phyloP scores from a whole-genome alignment of 768 basidiomycete genomes.

The Ephemerocybe angulata region DNA sequence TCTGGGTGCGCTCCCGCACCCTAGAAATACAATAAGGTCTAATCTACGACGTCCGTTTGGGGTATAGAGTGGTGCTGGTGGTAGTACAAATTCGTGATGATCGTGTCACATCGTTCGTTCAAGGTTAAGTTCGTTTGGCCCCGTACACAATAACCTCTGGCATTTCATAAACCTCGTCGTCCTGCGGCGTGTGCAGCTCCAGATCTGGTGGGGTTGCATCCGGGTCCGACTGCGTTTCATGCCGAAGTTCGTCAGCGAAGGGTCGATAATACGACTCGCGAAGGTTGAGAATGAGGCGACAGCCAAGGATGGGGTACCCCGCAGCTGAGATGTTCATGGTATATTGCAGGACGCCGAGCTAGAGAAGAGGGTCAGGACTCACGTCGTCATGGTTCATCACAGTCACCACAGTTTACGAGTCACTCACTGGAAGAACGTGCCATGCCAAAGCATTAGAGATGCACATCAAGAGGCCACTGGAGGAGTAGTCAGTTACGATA shows the following conservation, averaged over 20 bases:
- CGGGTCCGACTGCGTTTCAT: neutral
- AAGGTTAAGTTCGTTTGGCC: too few species aligned
- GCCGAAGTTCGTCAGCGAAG: slow-evolving; percentile 11
- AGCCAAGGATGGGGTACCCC: slow-evolving; percentile 16
- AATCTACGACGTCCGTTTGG: too few species aligned
- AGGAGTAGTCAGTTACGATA: neutral
- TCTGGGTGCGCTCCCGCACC: too few species aligned
- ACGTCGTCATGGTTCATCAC: neutral
- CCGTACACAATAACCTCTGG: too few species aligned
- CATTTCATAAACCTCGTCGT: neutral
- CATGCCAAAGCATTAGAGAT: slow-evolving; percentile 1
- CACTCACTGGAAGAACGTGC: neutral
- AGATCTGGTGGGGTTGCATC: neutral
- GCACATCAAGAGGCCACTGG: slow-evolving; percentile 1
- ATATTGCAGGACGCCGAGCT: slow-evolving; percentile 9
- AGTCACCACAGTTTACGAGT: neutral
- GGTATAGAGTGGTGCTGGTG: too few species aligned
- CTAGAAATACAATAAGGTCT: too few species aligned
- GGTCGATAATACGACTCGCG: slow-evolving; percentile 22
- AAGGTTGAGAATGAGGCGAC: slow-evolving; percentile 20
- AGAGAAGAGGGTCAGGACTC: neutral
- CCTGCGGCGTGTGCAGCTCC: neutral
- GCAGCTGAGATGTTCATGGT: slow-evolving; percentile 8
- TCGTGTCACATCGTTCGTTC: too few species aligned
- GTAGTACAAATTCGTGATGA: too few species aligned